phyloP scores from a whole-genome alignment of 2,329 filamentous ascomycete genomes.

The Cladosporium colombiae region DNA sequence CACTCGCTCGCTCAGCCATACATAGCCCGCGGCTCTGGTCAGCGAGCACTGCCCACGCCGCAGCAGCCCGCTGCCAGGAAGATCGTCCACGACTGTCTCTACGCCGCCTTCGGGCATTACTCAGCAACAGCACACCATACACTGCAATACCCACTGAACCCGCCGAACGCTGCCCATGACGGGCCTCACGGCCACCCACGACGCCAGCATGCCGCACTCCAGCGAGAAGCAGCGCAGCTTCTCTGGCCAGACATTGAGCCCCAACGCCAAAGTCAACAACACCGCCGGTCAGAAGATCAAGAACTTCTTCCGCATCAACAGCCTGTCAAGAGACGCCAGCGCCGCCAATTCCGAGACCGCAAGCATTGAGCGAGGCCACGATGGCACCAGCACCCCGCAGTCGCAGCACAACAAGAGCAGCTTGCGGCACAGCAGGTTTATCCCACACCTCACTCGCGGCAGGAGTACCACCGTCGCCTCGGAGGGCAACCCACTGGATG shows the following conservation, averaged over 20 bases:
- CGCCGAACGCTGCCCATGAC: conserved; percentile 13
- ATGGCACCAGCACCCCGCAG: conserved; percentile 51
- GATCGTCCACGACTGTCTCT: conserved; percentile 14
- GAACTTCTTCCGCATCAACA: conserved; percentile 69
- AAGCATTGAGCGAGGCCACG: conserved; percentile 35
- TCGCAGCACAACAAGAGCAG: conserved; percentile 57
- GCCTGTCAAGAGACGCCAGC: conserved; percentile 46
- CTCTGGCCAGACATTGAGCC: conserved; percentile 45
- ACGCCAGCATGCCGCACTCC: conserved; percentile 36
- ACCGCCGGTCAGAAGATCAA: conserved; percentile 64
- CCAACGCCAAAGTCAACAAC: conserved; percentile 50
- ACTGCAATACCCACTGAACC: not conserved
- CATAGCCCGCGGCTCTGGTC: conserved; percentile 7
- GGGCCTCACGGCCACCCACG: conserved; percentile 18
- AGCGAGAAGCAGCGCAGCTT: conserved; percentile 50
- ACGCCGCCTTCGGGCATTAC: not conserved
- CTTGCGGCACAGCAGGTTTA: conserved; percentile 84
- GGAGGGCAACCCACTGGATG: conserved; percentile 87
- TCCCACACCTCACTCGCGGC: conserved; percentile 82
- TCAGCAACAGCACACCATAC: not conserved
- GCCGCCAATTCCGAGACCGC: conserved; percentile 36
- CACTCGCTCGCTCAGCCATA: not conserved
- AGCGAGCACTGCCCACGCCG: conserved; percentile 7
- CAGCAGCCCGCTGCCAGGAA: conserved; percentile 11
- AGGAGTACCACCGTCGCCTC: conserved; percentile 88